Evolutionary conservation across 176 grass and related monocot species (phyloP).

Genomic region (Cenchrus americanus): DNA sequence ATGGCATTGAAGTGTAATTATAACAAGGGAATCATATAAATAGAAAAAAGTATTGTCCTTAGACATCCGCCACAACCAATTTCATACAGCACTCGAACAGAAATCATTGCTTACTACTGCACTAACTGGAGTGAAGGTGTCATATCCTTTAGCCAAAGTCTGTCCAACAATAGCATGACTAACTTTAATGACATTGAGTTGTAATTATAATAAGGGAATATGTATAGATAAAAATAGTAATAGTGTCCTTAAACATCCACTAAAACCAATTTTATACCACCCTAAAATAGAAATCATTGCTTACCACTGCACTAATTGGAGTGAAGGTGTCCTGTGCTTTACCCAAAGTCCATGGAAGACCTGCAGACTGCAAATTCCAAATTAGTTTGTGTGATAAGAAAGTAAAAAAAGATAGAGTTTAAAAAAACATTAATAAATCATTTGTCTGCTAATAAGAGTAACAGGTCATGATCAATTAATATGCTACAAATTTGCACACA

Average conservation of each 20-base stretch:
- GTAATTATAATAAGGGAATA: background rate
- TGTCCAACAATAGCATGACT: slow-evolving; percentile 7
- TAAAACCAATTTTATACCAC: background rate
- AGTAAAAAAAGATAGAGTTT: background rate
- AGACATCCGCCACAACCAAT: background rate
- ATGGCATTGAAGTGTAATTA: background rate
- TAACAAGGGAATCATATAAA: background rate
- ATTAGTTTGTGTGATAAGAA: slow-evolving; percentile 28
- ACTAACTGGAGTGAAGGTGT: slow-evolving; percentile 97
- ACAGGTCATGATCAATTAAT: slow-evolving; percentile 1
- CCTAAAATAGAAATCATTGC: slow-evolving; percentile 32
- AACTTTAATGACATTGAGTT: background rate
- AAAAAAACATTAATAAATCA: background rate
- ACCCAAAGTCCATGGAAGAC: slow-evolving; percentile 94
- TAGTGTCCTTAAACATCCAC: background rate
- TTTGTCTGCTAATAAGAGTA: background rate
- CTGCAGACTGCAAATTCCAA: slow-evolving; percentile 61
- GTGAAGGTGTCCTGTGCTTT: slow-evolving; percentile 98
- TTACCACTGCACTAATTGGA: slow-evolving; percentile 95
- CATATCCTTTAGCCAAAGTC: slow-evolving; percentile 94
- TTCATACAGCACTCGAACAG: slow-evolving; percentile 3
- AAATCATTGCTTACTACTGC: slow-evolving; percentile 70
- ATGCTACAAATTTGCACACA: slow-evolving; percentile 6
- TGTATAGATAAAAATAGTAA: background rate
- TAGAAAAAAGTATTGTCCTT: background rate